These are phyloP conservation scores for Bolboschoenoplectus hybrid DNA, from an alignment of 202 grass and related monocot species.

Conservation along the genomic window DNA sequence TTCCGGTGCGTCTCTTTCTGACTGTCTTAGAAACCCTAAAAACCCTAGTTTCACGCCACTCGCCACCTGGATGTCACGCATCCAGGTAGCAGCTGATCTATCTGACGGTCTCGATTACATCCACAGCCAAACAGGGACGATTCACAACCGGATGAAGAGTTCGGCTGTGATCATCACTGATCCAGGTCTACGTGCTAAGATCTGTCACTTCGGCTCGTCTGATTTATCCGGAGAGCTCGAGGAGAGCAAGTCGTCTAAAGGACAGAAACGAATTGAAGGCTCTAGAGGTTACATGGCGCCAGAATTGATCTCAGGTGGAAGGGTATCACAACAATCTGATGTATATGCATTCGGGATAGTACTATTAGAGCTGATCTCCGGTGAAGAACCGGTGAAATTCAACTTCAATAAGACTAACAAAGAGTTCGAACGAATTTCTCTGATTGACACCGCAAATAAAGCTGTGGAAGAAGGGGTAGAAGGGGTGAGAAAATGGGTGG, in stretches of 20 bases:
- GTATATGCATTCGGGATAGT: constrained; percentile 79
- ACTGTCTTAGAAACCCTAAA: constrained; percentile 66
- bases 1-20: constrained; percentile 51
- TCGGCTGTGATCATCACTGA: constrained; percentile 70
- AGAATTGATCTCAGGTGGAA: constrained; percentile 54
- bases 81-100: constrained; percentile 70
- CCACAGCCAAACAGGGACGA: constrained; percentile 64
- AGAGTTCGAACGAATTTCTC: constrained; percentile 56
- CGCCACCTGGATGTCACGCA: constrained; percentile 61
- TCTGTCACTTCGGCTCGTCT: constrained; percentile 78
- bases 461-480: constrained; percentile 37
- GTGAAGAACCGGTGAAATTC: constrained; percentile 69
- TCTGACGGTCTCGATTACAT: constrained; percentile 82
- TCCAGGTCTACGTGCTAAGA: constrained; percentile 61
- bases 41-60: constrained; percentile 75
- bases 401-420: constrained; percentile 38
- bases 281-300: constrained; percentile 88
- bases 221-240: constrained; percentile 78
- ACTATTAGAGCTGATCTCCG: constrained; percentile 85
- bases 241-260: constrained; percentile 32
- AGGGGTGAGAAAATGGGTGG: constrained; percentile 77
- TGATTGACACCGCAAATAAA: constrained; percentile 53
- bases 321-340: constrained; percentile 58
- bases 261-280: constrained; percentile 64
- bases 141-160: constrained; percentile 82